Evolutionary conservation across 345 rosid species (phyloP), one percentile per base, ranked within the genome.

Genomic region (Lepidium sativum): DNA sequence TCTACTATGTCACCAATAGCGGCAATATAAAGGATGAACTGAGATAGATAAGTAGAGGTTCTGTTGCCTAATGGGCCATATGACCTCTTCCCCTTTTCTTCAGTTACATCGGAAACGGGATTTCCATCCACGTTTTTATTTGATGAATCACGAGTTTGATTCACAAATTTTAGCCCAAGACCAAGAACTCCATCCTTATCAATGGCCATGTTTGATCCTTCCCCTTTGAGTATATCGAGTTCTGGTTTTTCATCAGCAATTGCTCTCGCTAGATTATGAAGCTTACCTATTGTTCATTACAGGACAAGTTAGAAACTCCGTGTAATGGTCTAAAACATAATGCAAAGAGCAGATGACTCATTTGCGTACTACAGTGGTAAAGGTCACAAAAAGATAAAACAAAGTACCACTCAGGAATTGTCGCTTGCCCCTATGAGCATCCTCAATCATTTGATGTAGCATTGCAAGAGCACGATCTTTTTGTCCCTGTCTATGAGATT

Each of bases 1-100:
- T 89, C 97, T 69, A 92, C 98, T 79, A 87, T 87, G 78, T 92
- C 98, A 73, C 98, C 98, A 62, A 92, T 84, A 37, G 98, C 97
- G 73, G 98, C 98, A 74, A 84, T 87, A 50, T 92, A 88, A 42
- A 92, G 91, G 70, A 89, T 89, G 76, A 92, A 92, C 72, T 87
- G 97, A 39, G 98, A 92, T 32, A 92, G 77, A 71, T 85, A 92
- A 8, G 97, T 89, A 6, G 86, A 80, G 55, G 88, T 86, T 84
- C 87, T 89, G 57, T 94, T 78, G 78, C 82, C 78, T 68, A 92
- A 74, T 10, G 94, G 79, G 67, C 98, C 88, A 82, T 80, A 87
- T 44, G 81, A 70, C 69, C 84, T 87, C 86, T 86, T 92, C 65
- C 87, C 89, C 71, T 81, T 68, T 59, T 87, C 94, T 76, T 82